These are phyloP conservation scores for Thelonectria rubi DNA, from an alignment of 2,329 filamentous ascomycete species.

Conservation along the genomic window DNA sequence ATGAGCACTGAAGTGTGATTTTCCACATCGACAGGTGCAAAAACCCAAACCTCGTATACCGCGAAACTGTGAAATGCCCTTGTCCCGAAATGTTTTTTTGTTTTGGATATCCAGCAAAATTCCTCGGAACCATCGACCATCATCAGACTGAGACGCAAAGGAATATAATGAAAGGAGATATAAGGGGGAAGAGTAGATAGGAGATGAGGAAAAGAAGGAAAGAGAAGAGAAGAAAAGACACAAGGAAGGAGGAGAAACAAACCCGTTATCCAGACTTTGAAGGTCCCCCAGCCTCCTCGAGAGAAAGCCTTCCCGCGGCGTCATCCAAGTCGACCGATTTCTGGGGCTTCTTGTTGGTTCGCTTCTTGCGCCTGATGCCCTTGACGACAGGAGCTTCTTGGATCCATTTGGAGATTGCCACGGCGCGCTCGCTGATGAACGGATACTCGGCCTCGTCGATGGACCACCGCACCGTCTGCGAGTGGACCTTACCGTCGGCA, in stretches of 20 bases:
- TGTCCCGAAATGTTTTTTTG: not conserved
- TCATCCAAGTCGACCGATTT: constrained; percentile 23
- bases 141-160: not conserved
- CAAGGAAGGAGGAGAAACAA: too few relatives aligned
- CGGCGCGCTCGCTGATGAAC: constrained; percentile 74
- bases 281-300: constrained; percentile 18
- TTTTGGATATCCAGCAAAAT: constrained; percentile 9
- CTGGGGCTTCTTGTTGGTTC: constrained; percentile 42
- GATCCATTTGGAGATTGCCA: constrained; percentile 76
- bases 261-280: constrained; percentile 8
- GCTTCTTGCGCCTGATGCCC: constrained; percentile 45
- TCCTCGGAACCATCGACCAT: not conserved
- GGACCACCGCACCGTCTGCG: constrained; percentile 58
- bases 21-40: too few relatives aligned
- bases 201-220: too few relatives aligned
- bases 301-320: constrained; percentile 21
- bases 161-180: not conserved
- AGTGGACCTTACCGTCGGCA: not conserved
- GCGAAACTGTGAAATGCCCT: too few relatives aligned
- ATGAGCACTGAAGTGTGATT: too few relatives aligned
- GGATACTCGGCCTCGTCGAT: constrained; percentile 75
- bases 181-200: not conserved
- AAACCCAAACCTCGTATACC: too few relatives aligned
- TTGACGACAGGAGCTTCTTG: constrained; percentile 61
- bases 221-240: not conserved